phyloP scores from a whole-genome alignment of 768 basidiomycete species.

The Suillus fuscotomentosus region DNA sequence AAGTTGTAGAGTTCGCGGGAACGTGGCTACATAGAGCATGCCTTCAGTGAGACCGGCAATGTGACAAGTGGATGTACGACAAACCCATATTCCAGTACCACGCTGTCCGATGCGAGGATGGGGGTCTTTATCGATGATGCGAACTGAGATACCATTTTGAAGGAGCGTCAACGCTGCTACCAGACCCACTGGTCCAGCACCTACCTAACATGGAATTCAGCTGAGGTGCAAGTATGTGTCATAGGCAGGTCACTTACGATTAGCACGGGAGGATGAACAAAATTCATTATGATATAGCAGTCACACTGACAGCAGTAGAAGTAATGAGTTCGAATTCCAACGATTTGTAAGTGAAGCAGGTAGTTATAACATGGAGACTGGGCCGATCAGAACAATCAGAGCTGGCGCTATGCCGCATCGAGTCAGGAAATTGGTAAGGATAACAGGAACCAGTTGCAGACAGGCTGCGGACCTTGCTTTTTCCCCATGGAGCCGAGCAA shows the following conservation, averaged over 20 bases:
- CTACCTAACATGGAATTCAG: slow-evolving; percentile 1
- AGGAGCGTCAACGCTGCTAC: slow-evolving; percentile 14
- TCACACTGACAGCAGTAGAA: not conserved
- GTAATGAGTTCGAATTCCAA: not conserved
- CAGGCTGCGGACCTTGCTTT: too few relatives aligned
- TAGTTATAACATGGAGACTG: too few relatives aligned
- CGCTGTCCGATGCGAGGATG: slow-evolving; percentile 36
- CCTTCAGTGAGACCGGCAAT: not conserved
- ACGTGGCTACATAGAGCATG: slow-evolving; percentile 33
- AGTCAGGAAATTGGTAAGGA: too few relatives aligned
- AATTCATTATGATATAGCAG: not conserved
- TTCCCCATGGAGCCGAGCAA: too few relatives aligned
- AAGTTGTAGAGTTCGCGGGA: slow-evolving; percentile 39
- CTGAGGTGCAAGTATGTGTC: not conserved
- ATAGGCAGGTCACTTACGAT: not conserved
- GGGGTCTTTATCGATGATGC: slow-evolving; percentile 14
- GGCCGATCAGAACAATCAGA: too few relatives aligned
- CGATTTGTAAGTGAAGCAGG: too few relatives aligned
- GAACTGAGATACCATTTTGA: slow-evolving; percentile 11
- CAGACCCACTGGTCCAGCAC: slow-evolving; percentile 10
- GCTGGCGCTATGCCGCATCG: too few relatives aligned
- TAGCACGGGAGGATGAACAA: slow-evolving; percentile 4
- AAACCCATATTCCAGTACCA: slow-evolving; percentile 37
- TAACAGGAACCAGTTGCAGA: too few relatives aligned
- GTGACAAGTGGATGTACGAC: not conserved